phyloP scores from a whole-genome alignment of 768 basidiomycete genomes.

The Leccinellum rugosiceps region DNA sequence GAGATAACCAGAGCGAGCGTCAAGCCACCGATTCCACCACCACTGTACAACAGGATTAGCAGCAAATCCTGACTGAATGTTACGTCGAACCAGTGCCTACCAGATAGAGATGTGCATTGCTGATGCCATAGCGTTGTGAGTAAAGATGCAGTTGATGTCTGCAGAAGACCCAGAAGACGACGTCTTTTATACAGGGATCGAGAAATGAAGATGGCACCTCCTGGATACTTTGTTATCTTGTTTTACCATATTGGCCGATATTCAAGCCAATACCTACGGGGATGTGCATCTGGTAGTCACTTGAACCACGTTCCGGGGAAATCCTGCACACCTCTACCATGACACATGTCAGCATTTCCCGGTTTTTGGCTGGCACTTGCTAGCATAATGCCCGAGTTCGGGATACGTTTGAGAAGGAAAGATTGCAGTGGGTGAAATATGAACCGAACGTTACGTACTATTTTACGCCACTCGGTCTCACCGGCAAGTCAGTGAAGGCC shows the following conservation, averaged over 20 bases:
- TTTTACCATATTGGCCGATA: neutral
- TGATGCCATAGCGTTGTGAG: constrained; percentile 4
- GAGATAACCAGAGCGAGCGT: constrained; percentile 30
- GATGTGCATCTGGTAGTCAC: neutral
- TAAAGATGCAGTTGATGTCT: neutral
- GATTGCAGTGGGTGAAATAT: neutral
- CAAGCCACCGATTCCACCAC: constrained; percentile 39
- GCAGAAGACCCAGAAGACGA: neutral
- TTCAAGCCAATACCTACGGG: neutral
- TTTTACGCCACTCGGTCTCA: too few relatives aligned
- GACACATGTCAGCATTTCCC: neutral
- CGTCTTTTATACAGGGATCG: neutral
- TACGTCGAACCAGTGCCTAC: neutral
- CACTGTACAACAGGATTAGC: constrained; percentile 25
- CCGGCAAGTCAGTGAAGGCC: too few relatives aligned
- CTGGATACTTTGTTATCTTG: neutral
- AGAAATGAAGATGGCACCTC: neutral
- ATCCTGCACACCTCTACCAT: neutral
- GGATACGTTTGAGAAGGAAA: neutral
- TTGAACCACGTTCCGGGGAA: neutral
- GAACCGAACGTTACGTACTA: too few relatives aligned
- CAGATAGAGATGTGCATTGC: constrained; percentile 18
- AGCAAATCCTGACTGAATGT: neutral
- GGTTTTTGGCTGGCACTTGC: neutral
- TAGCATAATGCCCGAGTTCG: neutral